A percentile compares a stretch with the other conserved stretches of the same genome.
phyloP scores from a whole-genome alignment of 345 rosid species.

The Linum tenue region DNA sequence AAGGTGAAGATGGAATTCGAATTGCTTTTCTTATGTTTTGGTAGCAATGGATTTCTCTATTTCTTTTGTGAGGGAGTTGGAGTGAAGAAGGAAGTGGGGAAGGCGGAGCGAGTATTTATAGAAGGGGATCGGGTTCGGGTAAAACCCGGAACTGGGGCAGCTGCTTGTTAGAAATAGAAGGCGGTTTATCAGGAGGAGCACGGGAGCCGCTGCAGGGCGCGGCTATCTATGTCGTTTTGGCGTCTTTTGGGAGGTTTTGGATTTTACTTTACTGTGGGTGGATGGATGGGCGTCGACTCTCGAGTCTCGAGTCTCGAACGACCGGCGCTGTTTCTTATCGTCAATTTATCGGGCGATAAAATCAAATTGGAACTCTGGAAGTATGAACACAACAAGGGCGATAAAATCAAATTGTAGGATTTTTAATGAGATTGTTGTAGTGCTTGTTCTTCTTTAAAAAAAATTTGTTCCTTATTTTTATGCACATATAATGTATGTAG shows the following conservation, averaged over 20 bases:
- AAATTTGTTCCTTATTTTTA: too few relatives aligned
- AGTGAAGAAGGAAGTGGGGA: not conserved
- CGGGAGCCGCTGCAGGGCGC: not conserved
- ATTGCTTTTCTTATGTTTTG: not conserved
- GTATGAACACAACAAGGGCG: too few relatives aligned
- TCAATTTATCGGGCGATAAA: not conserved
- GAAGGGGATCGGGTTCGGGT: not conserved
- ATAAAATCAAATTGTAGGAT: too few relatives aligned
- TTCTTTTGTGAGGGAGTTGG: not conserved
- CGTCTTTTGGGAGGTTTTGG: not conserved
- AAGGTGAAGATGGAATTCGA: not conserved
- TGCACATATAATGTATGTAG: too few relatives aligned
- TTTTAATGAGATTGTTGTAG: too few relatives aligned
- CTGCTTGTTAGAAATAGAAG: not conserved
- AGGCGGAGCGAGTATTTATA: constrained; percentile 11
- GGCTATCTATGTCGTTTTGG: not conserved
- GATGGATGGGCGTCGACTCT: too few relatives aligned
- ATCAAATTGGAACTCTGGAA: not conserved
- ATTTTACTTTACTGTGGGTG: not conserved
- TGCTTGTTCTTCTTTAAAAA: too few relatives aligned
- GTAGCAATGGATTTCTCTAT: not conserved
- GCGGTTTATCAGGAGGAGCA: not conserved
- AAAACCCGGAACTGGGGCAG: constrained; percentile 6
- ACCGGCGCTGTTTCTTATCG: not conserved
- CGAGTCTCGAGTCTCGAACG: too few relatives aligned